Conservation (phyloP, 768 basidiomycete genomes). For the Rhodosporidiobolus odoratus region DNA sequence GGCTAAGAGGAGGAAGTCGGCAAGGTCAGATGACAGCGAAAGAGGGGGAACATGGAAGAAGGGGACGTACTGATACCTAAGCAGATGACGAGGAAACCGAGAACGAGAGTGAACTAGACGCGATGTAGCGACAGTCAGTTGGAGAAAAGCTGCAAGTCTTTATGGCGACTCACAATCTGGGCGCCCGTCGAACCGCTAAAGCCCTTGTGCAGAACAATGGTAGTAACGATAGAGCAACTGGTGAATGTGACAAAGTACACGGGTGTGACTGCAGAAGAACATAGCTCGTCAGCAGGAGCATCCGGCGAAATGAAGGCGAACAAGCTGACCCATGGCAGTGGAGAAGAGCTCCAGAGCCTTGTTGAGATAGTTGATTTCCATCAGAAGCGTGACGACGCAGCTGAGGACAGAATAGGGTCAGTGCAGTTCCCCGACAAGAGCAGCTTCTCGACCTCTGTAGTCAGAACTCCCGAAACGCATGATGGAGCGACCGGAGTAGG, state of each 20-base stretch:
- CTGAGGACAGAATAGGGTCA: constrained; percentile 50
- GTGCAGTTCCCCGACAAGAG: no score
- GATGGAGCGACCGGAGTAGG: no score
- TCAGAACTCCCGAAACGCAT: no score
- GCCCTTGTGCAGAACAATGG: constrained; percentile 72
- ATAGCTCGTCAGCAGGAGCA: constrained; percentile 8
- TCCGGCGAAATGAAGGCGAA: background rate
- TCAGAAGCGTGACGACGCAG: constrained; percentile 72
- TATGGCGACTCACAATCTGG: no score
- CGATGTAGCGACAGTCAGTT: no score
- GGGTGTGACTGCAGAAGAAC: constrained; percentile 37
- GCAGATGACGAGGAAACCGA: constrained; percentile 58
- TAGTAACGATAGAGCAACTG: constrained; percentile 49
- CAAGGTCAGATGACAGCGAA: background rate
- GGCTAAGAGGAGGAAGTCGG: constrained; percentile 41
- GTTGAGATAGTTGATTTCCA: constrained; percentile 91
- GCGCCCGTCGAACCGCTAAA: constrained; percentile 63
- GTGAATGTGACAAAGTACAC: constrained; percentile 46
- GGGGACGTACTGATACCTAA: constrained; percentile 63
- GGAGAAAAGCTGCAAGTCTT: background rate
- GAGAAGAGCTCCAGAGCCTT: constrained; percentile 94
- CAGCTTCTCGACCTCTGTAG: no score
- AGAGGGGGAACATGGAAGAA: background rate
- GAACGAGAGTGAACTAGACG: background rate
- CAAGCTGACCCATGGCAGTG: constrained; percentile 47